Evolutionary conservation across 2,329 filamentous ascomycete genomes (phyloP).

Genomic region (Raffaelea albimanens): DNA sequence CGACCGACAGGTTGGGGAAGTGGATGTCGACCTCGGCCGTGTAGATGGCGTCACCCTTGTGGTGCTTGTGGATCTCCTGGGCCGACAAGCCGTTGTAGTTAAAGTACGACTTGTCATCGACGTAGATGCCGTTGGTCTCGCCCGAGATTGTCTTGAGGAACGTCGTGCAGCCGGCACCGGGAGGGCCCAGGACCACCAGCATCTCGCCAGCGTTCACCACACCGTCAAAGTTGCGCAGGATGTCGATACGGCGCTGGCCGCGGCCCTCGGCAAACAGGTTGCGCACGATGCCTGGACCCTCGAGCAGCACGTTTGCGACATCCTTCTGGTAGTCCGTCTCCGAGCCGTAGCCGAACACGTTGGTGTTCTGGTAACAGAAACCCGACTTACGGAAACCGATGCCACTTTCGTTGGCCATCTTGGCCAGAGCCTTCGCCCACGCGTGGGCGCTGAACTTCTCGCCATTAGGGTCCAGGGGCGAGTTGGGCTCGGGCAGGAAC

Average conservation of each 20-base stretch:
- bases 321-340: slow-evolving; percentile 62
- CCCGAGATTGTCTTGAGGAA: slow-evolving; percentile 76
- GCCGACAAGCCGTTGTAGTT: slow-evolving; percentile 71
- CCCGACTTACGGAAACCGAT: slow-evolving; percentile 49
- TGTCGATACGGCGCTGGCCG: slow-evolving; percentile 48
- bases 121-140: slow-evolving; percentile 67
- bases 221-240: slow-evolving; percentile 57
- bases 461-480: slow-evolving; percentile 35
- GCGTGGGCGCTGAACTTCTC: slow-evolving; percentile 37
- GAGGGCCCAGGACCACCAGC: slow-evolving; percentile 64
- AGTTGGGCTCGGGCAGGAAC: slow-evolving; percentile 23
- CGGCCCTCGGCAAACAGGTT: slow-evolving; percentile 42
- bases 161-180: slow-evolving; percentile 65
- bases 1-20: slow-evolving; percentile 66
- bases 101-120: slow-evolving; percentile 61
- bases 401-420: slow-evolving; percentile 39
- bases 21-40: slow-evolving; percentile 76
- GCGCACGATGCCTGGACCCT: slow-evolving; percentile 30
- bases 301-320: slow-evolving; percentile 51
- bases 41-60: slow-evolving; percentile 78
- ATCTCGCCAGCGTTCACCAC: slow-evolving; percentile 62
- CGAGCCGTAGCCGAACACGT: slow-evolving; percentile 56
- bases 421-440: slow-evolving; percentile 49
- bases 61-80: slow-evolving; percentile 64
- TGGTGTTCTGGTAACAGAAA: slow-evolving; percentile 57